Evolutionary conservation across 73 alveolate species (phyloP).

Genomic region (Uronychia binucleata): DNA sequence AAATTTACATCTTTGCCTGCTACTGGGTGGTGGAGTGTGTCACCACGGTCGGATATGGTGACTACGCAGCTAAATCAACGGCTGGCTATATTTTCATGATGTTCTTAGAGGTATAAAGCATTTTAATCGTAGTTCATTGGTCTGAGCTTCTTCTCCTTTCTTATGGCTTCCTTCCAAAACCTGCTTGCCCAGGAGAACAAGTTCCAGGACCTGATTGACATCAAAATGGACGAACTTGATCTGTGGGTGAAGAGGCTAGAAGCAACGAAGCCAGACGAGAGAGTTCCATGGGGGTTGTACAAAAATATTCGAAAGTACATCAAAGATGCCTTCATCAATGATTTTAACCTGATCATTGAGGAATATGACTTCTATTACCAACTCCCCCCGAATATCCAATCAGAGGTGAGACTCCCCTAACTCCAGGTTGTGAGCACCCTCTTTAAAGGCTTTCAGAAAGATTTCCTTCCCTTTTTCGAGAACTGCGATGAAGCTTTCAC

Average conservation of each 20-base stretch:
- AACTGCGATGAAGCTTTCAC: constrained; percentile 3
- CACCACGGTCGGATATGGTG: constrained; percentile 64
- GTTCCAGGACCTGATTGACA: constrained; percentile 44
- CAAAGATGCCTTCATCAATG: constrained; percentile 44
- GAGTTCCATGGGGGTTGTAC: constrained; percentile 12
- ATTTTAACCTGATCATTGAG: constrained; percentile 53
- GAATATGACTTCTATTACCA: constrained; percentile 43
- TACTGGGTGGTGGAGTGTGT: constrained; percentile 40
- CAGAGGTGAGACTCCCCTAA: constrained; percentile 17
- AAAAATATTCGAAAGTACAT: constrained; percentile 14
- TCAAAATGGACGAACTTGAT: constrained; percentile 6
- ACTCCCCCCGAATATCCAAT: constrained; percentile 44
- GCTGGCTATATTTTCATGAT: constrained; percentile 27
- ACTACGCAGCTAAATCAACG: constrained; percentile 22
- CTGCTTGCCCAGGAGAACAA: constrained; percentile 8
- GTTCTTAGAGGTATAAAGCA: too few species aligned
- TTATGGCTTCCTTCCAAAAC: constrained; percentile 34
- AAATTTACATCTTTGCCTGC: constrained; percentile 29
- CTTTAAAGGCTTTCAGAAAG: not conserved
- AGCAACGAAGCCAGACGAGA: constrained; percentile 5
- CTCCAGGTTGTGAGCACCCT: not conserved
- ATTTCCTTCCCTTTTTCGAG: not conserved
- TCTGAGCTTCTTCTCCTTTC: constrained; percentile 44
- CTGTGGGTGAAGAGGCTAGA: constrained; percentile 13
- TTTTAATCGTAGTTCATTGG: too few species aligned